Conservation (phyloP, 768 basidiomycete genomes). For the Kwoniella sp. region DNA sequence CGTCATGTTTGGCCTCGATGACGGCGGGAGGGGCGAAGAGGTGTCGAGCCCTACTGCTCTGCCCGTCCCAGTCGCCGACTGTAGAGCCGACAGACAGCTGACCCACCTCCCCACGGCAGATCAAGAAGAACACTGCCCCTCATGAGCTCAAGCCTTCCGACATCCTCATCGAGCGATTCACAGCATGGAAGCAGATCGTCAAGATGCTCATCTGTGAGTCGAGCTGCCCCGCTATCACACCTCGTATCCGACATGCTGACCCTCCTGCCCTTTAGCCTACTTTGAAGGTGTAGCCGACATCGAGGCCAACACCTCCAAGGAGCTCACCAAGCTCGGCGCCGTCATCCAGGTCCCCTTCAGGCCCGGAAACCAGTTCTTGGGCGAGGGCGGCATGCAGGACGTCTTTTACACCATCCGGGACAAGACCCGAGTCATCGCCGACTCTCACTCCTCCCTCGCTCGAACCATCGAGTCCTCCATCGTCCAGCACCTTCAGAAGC, state of each 20-base stretch:
- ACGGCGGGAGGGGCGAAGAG: neutral
- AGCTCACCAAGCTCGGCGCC: conserved; percentile 85
- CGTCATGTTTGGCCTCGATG: neutral
- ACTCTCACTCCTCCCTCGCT: conserved; percentile 93
- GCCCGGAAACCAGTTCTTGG: conserved; percentile 92
- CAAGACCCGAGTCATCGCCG: conserved; percentile 86
- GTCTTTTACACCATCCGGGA: conserved; percentile 88
- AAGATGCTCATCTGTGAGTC: conserved; percentile 71
- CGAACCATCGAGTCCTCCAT: conserved; percentile 95
- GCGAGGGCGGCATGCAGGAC: conserved; percentile 96
- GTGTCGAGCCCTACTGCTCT: neutral
- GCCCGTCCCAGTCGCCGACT: neutral
- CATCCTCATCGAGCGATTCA: conserved; percentile 79
- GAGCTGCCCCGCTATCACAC: neutral
- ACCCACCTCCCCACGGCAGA: conserved; percentile 44
- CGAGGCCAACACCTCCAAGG: conserved; percentile 87
- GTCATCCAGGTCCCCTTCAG: conserved; percentile 97
- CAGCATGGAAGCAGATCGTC: conserved; percentile 84
- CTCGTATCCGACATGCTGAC: neutral
- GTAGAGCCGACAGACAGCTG: neutral
- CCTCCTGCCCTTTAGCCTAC: conserved; percentile 57
- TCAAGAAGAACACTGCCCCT: conserved; percentile 88
- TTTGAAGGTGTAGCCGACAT: conserved; percentile 78
- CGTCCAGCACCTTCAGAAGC: conserved; percentile 93
- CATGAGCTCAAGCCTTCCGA: conserved; percentile 89